Evolutionary conservation across 192 early-diverging fungal species (phyloP), one percentile per base, ranked within the genome.

Genomic region (Anaeromyces robustus): DNA sequence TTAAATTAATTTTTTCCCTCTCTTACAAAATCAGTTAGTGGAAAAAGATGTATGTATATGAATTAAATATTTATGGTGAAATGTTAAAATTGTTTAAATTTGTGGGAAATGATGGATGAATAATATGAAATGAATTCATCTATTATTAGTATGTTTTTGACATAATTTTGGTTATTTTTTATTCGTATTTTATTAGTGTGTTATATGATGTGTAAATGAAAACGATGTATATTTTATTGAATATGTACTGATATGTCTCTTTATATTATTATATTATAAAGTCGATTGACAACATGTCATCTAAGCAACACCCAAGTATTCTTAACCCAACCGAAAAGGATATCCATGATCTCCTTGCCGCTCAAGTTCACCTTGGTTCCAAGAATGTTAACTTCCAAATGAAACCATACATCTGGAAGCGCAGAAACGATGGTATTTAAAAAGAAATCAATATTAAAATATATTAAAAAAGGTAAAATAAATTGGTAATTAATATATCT

Each of bases 321-420:
- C 89, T 95, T 79, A 88, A 88, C 84, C 89, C 78, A 68, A 68
- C 52, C 52, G 52, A 68, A 68, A 68, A 68, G 52, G 52, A 68
- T 68, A 68, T 68, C 52, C 52, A 68, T 11, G 52, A 68, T 68
- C 52, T 68, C 52, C 52, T 68, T 68, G 52, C 52, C n/a, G 22
- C 52, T 68, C 52, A 68, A 68, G 52, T 26, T 68, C 52, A 68
- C 52, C 26, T 68, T 68, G 52, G 52, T 68, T 68, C 52, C n/a
- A 68, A 98, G 94, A 99, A 99, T 90, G 89, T 91, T 83, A 94
- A 96, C 89, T 90, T 90, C 84, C 93, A 93, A 87, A 99, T 99
- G 98, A 83, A 88, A 78, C 91, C 94, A 80, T 99, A 99, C 91
- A 92, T 98, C 84, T 96, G 88, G 90, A 97, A 98, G 94, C 95